Conservation (phyloP, 2,329 filamentous ascomycete species). For the Beauveria scarabaeidicola region DNA sequence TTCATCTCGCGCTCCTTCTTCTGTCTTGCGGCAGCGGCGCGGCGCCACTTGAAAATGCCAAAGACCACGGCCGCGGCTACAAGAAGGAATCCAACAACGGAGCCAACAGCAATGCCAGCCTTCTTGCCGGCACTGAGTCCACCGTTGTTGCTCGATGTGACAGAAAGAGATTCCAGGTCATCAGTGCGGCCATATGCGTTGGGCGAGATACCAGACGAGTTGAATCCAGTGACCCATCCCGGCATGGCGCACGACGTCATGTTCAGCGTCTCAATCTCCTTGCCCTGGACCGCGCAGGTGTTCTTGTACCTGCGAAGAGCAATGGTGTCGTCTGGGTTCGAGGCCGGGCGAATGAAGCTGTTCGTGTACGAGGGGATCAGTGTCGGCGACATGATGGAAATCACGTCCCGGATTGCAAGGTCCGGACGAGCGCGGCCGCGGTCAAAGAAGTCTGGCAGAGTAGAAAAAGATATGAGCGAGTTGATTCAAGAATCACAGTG, state of each 20-base stretch:
- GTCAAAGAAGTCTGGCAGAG: conserved; percentile 9
- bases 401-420: conserved; percentile 2
- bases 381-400: neutral
- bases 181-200: neutral
- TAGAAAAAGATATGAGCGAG: neutral
- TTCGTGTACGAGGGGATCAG: neutral
- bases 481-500: neutral
- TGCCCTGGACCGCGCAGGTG: neutral
- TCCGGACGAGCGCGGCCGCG: conserved; percentile 9
- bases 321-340: neutral
- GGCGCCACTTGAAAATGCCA: neutral
- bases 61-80: neutral
- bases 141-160: neutral
- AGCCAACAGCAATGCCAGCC: neutral
- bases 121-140: neutral
- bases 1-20: neutral
- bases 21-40: neutral
- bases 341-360: neutral
- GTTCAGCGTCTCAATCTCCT: neutral
- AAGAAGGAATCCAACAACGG: neutral
- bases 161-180: neutral
- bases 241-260: neutral
- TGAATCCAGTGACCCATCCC: neutral
- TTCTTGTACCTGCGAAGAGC: neutral
- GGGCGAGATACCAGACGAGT: neutral